Evolutionary conservation across 129 eudicot species (phyloP).

Genomic region (Saposhnikovia divaricata): DNA sequence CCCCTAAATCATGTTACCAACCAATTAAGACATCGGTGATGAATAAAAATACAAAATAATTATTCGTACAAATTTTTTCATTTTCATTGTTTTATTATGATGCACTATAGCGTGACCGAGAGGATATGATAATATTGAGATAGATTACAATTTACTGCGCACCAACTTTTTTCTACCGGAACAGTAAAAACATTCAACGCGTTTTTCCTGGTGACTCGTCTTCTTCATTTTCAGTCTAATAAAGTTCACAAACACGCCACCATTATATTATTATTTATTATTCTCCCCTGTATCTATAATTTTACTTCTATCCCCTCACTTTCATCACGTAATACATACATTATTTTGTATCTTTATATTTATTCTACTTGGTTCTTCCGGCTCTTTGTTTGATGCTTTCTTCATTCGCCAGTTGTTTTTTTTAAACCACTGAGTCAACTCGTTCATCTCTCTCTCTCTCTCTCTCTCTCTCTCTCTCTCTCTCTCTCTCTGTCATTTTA

Average conservation of each 20-base stretch:
- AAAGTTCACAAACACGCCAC: conserved; percentile 4
- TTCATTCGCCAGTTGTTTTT: neutral
- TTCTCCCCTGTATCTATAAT: neutral
- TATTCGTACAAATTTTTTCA: no score
- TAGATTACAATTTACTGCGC: neutral
- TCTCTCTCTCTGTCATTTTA: neutral
- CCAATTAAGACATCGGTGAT: no score
- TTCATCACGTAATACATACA: neutral
- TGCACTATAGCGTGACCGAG: no score
- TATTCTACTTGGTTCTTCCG: neutral
- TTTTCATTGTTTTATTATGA: no score
- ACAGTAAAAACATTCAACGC: neutral
- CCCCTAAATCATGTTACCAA: no score
- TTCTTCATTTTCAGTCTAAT: neutral
- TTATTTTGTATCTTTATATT: neutral
- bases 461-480: neutral
- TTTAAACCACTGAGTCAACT: neutral
- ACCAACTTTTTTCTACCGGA: neutral
- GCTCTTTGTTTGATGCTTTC: neutral
- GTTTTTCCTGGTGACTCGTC: neutral
- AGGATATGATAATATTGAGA: no score
- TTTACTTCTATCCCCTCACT: neutral
- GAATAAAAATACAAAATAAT: no score
- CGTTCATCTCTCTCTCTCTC: neutral
- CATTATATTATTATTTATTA: neutral